Conservation (phyloP, 352 stramenopile species). For the Phytophthora chlamydospora region DNA sequence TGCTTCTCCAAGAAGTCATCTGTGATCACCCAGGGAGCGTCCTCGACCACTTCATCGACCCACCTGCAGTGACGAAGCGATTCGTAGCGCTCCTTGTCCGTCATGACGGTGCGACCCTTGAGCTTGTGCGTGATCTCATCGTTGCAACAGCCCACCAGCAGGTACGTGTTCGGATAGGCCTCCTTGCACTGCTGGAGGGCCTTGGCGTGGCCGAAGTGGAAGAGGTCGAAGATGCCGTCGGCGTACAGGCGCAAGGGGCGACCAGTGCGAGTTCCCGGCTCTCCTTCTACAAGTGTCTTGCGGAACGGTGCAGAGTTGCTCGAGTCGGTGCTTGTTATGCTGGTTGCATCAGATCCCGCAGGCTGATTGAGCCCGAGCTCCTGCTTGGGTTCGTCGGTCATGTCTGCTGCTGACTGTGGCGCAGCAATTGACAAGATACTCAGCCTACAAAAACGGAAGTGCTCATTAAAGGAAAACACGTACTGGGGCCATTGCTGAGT, state of each 20-base stretch:
- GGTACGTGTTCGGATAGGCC: slow-evolving; percentile 84
- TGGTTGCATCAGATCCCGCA: neutral
- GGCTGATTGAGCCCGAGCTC: neutral
- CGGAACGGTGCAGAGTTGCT: slow-evolving; percentile 44
- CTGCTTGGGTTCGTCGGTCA: slow-evolving; percentile 11
- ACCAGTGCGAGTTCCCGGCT: slow-evolving; percentile 72
- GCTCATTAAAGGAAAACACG: neutral
- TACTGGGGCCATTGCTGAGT: slow-evolving; percentile 21
- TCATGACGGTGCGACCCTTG: slow-evolving; percentile 90
- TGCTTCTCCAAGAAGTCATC: slow-evolving; percentile 87
- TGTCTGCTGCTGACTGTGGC: slow-evolving; percentile 2
- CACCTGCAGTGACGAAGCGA: slow-evolving; percentile 86
- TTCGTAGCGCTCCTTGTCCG: slow-evolving; percentile 88
- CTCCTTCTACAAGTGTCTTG: slow-evolving; percentile 60
- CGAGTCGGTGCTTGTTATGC: slow-evolving; percentile 40
- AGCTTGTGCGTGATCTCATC: slow-evolving; percentile 89
- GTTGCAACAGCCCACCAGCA: slow-evolving; percentile 88
- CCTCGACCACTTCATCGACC: slow-evolving; percentile 89
- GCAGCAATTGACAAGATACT: neutral
- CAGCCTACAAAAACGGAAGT: neutral
- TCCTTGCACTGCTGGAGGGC: slow-evolving; percentile 89
- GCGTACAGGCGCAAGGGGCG: slow-evolving; percentile 85
- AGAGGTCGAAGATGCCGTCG: slow-evolving; percentile 91
- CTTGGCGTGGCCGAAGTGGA: slow-evolving; percentile 89
- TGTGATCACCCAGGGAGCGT: slow-evolving; percentile 87